Base-by-base conservation (phyloP, 2,329 filamentous ascomycete genomes). In the Fusarium burgessii region DNA sequence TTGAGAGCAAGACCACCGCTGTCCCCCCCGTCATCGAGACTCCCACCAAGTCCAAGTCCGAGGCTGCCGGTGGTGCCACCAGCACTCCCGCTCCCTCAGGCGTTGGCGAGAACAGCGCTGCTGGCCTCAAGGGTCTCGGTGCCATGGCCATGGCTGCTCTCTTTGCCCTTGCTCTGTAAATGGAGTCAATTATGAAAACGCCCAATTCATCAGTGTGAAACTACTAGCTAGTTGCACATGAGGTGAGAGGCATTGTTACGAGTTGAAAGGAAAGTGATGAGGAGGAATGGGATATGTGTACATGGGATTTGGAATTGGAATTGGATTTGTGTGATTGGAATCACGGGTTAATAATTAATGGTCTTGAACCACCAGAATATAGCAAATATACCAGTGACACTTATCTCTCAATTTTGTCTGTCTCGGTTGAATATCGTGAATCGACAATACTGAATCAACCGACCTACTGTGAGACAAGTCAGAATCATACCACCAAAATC, bases 121-220 rank as follows among this genome's bases (percentile, higher is more conserved):
- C 77, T 56, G 74, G 71, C 54, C 40, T 79, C 59, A 76, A 70
- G 68, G 74, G 78, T 71, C 42, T 78, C 25, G 78, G 79, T n/a
- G 78, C 71, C 55, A 56, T 80, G 23, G 80, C 78, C 73, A 73
- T 81, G 70, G 70, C 78, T 50, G 77, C 71, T 50, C 62, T 80
- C 49, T 78, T 71, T 64, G 79, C 74, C 62, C 59, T 82, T 69
- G 80, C 80, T 70, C 79, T 82, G 78, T 82, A 82, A 81, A 57
- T n/a, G 20, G 46, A 49, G 45, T 61, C 50, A 50, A 25, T 54
- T 45, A 62, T 51, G 63, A 62, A 46, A 49, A 29, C 23, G 42
- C 35, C 47, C 60, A 4, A 23, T 47, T 43, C 23, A 43, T 62
- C 45, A 27, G n/a, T 4, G 23, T 43, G 17, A 18, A 20, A 49